A percentile compares a stretch with the other conserved stretches of the same genome.
Conservation (phyloP, 2,329 filamentous ascomycete species). For the Pseudogymnoascus sp. region DNA sequence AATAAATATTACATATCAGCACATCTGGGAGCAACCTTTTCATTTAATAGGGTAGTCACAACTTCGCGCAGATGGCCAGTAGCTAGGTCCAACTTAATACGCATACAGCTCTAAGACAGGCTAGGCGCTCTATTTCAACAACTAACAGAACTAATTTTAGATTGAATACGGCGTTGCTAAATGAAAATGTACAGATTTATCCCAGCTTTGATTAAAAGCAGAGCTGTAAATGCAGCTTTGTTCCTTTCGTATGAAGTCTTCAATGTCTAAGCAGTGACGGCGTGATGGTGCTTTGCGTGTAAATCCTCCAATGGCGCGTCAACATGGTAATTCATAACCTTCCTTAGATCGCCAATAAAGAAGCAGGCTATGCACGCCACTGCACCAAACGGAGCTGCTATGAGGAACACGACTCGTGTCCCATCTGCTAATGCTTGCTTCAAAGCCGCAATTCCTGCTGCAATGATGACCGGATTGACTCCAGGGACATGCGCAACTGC, state of each 20-base stretch:
- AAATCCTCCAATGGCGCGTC: slow-evolving; percentile 18
- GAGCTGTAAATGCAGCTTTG: neutral
- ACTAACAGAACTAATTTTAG: neutral
- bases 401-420: slow-evolving; percentile 17
- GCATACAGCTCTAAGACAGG: neutral
- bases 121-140: neutral
- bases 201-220: neutral
- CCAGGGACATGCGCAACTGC: slow-evolving; percentile 10
- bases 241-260: neutral
- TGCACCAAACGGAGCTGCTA: slow-evolving; percentile 17
- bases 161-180: neutral
- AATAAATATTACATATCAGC: no score
- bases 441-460: slow-evolving; percentile 14
- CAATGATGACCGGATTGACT: slow-evolving; percentile 12
- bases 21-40: no score
- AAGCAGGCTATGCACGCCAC: slow-evolving; percentile 16
- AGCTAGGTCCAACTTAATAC: neutral
- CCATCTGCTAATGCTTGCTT: slow-evolving; percentile 18
- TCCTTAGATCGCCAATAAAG: slow-evolving; percentile 15
- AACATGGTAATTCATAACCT: slow-evolving; percentile 18
- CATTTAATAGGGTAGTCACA: neutral
- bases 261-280: neutral
- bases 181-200: neutral
- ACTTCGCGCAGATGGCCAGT: neutral
- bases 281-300: slow-evolving; percentile 3